phyloP scores from a whole-genome alignment of 2,329 filamentous ascomycete species.

The Ophiocordyceps sinensis region DNA sequence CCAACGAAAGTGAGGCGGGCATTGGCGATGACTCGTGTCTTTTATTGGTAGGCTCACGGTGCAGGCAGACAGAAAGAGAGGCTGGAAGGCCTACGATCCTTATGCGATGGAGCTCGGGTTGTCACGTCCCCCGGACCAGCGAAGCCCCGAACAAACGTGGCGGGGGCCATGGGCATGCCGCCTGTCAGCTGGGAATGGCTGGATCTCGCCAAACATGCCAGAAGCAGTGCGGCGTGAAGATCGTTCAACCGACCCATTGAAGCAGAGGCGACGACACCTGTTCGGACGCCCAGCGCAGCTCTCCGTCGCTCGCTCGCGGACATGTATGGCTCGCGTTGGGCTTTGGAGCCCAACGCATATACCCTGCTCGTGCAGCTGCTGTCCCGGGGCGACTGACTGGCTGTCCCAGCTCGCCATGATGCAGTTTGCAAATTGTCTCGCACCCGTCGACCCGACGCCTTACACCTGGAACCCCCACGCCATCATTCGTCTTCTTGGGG shows the following conservation, averaged over 20 bases:
- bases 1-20: conserved; percentile 2
- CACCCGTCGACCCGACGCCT: too few species aligned
- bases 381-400: not conserved
- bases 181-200: too few species aligned
- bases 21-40: not conserved
- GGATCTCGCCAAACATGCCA: too few species aligned
- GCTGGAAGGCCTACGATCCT: too few species aligned
- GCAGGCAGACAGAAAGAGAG: not conserved
- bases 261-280: not conserved
- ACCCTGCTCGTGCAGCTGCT: conserved; percentile 1
- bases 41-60: not conserved
- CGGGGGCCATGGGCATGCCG: too few species aligned
- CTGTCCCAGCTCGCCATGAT: not conserved
- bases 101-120: too few species aligned
- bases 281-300: not conserved
- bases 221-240: too few species aligned
- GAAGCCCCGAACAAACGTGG: too few species aligned
- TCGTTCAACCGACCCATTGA: not conserved
- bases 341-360: conserved; percentile 2
- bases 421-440: not conserved
- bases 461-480: too few species aligned
- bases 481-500: too few species aligned
- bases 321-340: conserved; percentile 1
- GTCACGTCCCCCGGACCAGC: too few species aligned
- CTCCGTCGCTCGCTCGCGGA: not conserved